These are phyloP conservation scores for Coniochaeta sp. DNA, from an alignment of 2,329 filamentous ascomycete genomes.

Conservation along the genomic window DNA sequence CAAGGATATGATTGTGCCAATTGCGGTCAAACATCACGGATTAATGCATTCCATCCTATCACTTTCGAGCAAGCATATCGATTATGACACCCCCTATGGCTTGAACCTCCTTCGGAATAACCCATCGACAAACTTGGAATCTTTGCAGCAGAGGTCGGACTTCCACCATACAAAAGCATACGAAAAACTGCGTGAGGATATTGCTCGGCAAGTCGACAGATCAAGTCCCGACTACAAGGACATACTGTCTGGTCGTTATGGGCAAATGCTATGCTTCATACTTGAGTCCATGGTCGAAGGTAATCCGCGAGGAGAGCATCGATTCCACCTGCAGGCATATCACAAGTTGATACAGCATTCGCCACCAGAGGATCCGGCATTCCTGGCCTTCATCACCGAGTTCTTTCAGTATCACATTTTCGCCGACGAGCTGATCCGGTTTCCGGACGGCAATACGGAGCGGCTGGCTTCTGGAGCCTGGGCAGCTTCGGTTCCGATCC, in stretches of 20 bases:
- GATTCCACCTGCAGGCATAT: conserved; percentile 72
- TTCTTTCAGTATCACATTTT: conserved; percentile 81
- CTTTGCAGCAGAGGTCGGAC: conserved; percentile 41
- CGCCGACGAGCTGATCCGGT: conserved; percentile 53
- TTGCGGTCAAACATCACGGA: conserved; percentile 71
- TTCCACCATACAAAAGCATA: conserved; percentile 50
- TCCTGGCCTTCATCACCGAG: conserved; percentile 57
- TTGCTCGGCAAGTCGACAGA: conserved; percentile 29
- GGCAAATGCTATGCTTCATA: conserved; percentile 55
- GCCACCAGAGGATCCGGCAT: conserved; percentile 57
- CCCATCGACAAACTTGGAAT: conserved; percentile 35
- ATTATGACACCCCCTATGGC: conserved; percentile 50
- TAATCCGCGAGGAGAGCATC: conserved; percentile 58
- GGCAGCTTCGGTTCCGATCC: conserved; percentile 31
- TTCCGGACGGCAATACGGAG: conserved; percentile 28
- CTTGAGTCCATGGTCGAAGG: conserved; percentile 51
- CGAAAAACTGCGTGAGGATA: conserved; percentile 40
- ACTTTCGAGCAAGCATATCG: conserved; percentile 70
- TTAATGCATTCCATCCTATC: conserved; percentile 88
- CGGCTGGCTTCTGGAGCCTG: conserved; percentile 36
- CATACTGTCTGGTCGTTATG: conserved; percentile 47
- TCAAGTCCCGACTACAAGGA: conserved; percentile 35
- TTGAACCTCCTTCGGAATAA: conserved; percentile 42
- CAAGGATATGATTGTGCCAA: conserved; percentile 73
- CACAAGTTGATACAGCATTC: conserved; percentile 59